Base-by-base conservation (phyloP, 2,329 filamentous ascomycete species). In the Paraconiothyrium sp. region DNA sequence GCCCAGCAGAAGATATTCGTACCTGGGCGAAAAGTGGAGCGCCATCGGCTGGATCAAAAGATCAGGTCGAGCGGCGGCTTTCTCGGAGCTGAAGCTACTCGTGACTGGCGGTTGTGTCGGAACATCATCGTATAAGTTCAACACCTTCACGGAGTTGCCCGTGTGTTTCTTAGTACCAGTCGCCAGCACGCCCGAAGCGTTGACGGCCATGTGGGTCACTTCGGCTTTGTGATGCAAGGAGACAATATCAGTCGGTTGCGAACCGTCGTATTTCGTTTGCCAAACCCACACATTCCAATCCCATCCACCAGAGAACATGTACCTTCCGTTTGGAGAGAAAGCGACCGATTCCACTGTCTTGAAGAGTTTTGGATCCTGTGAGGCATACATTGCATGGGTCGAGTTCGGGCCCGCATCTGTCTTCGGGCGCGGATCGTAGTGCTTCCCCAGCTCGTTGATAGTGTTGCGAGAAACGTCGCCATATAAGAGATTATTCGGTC, bases 311-410 rank as follows among this genome's bases (percentile, higher is more conserved):
- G 85, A 86, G 63, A 82, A 86, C 52, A 88, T 78, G 1, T 72
- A 72, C 7, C 79, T 69, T 1, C 80, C 81, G 58, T 80, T 78
- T 0, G 76, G 72, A 0, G 82, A 81, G 76, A 88, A 89, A 4
- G 81, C 81, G 9, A 87, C 81, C 7, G 82, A 80, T 9, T 83
- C 84, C 0, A 90, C 83, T 13, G 85, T 88, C 67, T 83, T 84
- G 67, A 86, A 89, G 0, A 89, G 73, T 16, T 82, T 79, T 1
- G 79, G 75, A 64, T 88, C 86, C 63, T 84, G 82, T 1, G 82
- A 81, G 6, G 79, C 74, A 63, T 79, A 77, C 77, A 84, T 84
- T 1, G 80, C 76, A 30, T 82, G 76, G 0, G 73, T 78, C 3
- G 80, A 77, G 57, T 84, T 85, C 0, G 77, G 76, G 1, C 78